These are phyloP conservation scores for Rhodotorula kratochvilovae DNA, from an alignment of 768 basidiomycete genomes.

Conservation along the genomic window DNA sequence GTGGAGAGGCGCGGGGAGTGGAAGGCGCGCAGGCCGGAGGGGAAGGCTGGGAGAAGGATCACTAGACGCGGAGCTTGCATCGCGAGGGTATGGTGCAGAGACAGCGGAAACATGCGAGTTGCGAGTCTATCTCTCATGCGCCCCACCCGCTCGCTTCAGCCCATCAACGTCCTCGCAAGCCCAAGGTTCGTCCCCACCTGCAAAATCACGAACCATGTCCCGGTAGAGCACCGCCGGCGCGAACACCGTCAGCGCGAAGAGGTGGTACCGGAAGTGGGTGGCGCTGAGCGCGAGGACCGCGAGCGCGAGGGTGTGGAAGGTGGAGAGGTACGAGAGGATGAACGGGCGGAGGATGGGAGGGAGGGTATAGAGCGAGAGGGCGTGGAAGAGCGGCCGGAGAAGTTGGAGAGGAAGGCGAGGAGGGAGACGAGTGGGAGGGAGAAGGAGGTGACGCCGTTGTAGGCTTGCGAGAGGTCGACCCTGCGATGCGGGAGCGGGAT, in stretches of 20 bases:
- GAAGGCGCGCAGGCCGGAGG: conserved; percentile 35
- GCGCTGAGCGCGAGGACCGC: conserved; percentile 9
- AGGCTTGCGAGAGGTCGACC: conserved; percentile 31
- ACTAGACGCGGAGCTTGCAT: not conserved
- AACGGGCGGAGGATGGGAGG: not conserved
- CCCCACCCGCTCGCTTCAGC: not conserved
- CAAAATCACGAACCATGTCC: conserved; percentile 8
- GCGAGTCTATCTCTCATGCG: not conserved
- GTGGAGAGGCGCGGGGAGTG: conserved; percentile 17
- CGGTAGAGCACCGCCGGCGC: conserved; percentile 30
- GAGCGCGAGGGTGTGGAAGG: conserved; percentile 23
- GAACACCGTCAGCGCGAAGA: conserved; percentile 33
- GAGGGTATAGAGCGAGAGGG: conserved; percentile 12
- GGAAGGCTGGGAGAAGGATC: conserved; percentile 25
- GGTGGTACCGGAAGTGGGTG: conserved; percentile 20
- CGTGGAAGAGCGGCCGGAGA: conserved; percentile 23
- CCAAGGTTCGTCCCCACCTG: conserved; percentile 16
- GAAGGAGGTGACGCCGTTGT: conserved; percentile 27
- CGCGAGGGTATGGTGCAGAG: no score
- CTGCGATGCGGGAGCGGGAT: not conserved
- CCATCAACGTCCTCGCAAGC: not conserved
- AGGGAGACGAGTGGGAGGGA: conserved; percentile 25
- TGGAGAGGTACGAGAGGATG: not conserved
- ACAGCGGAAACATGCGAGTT: not conserved
- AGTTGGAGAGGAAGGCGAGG: conserved; percentile 37